Evolutionary conservation across 75 land plant species (phyloP).

Genomic region (Sequoia sempervirens): DNA sequence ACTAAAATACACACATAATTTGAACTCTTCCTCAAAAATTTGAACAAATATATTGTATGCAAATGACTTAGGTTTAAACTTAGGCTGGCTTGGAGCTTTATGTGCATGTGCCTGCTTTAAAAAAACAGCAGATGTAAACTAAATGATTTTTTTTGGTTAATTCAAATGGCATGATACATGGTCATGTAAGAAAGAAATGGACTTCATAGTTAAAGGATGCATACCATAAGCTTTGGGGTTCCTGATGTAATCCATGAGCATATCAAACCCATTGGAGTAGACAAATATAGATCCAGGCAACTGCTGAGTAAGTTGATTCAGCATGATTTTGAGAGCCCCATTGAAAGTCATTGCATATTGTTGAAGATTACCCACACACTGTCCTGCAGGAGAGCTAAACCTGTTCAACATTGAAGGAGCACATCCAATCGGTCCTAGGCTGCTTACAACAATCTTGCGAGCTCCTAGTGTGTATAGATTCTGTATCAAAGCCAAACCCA

Average conservation of each 20-base stretch:
- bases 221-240: slow-evolving; percentile 20
- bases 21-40: no score
- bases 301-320: slow-evolving; percentile 8
- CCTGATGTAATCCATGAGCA: neutral
- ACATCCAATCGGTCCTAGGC: slow-evolving; percentile 33
- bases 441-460: slow-evolving; percentile 21
- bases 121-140: no score
- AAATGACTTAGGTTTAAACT: no score
- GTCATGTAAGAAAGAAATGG: neutral
- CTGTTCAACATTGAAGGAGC: slow-evolving; percentile 23
- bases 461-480: slow-evolving; percentile 24
- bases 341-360: slow-evolving; percentile 22
- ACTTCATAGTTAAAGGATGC: neutral
- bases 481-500: slow-evolving; percentile 13
- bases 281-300: slow-evolving; percentile 23
- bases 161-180: neutral
- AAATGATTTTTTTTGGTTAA: no score
- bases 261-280: slow-evolving; percentile 24
- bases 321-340: slow-evolving; percentile 4
- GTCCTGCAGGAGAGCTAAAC: slow-evolving; percentile 15
- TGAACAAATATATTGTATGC: no score
- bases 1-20: no score
- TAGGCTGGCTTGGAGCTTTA: neutral
- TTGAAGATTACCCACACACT: slow-evolving; percentile 21
- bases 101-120: no score